A percentile compares a stretch with the other conserved stretches of the same genome.
These are phyloP conservation scores for Penicillium sp. DNA, from an alignment of 2,329 filamentous ascomycete genomes.

Conservation along the genomic window DNA sequence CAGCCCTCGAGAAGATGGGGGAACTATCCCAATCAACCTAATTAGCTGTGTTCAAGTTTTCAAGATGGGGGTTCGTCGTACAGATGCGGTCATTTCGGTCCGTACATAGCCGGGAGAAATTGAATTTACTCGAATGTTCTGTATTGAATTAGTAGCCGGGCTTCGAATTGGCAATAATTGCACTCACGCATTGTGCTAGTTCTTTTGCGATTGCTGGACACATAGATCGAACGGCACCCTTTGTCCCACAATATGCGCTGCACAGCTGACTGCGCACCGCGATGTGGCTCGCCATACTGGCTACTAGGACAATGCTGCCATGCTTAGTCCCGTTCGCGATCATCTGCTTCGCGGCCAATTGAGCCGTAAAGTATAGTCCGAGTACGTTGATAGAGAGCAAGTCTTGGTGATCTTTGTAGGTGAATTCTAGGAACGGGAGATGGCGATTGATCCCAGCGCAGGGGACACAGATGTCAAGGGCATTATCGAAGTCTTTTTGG, in stretches of 20 bases:
- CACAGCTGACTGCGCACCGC: slow-evolving; percentile 52
- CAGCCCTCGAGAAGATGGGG: slow-evolving; percentile 51
- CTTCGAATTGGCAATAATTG: background rate
- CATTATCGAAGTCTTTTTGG: slow-evolving; percentile 36
- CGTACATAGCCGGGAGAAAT: slow-evolving; percentile 44
- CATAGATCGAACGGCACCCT: slow-evolving; percentile 52
- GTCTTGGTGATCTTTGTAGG: slow-evolving; percentile 44
- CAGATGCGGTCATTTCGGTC: slow-evolving; percentile 36
- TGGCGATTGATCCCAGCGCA: slow-evolving; percentile 51
- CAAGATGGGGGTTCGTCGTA: slow-evolving; percentile 5
- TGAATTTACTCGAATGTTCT: slow-evolving; percentile 46
- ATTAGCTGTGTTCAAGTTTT: background rate
- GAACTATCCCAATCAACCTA: slow-evolving; percentile 30
- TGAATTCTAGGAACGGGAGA: slow-evolving; percentile 47
- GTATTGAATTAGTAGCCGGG: background rate
- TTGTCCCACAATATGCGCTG: slow-evolving; percentile 51
- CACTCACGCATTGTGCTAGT: slow-evolving; percentile 38
- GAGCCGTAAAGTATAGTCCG: slow-evolving; percentile 50
- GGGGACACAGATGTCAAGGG: slow-evolving; percentile 47
- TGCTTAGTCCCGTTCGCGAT: slow-evolving; percentile 52
- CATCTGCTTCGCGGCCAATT: slow-evolving; percentile 54
- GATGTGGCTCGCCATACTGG: slow-evolving; percentile 55
- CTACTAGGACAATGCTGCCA: slow-evolving; percentile 56
- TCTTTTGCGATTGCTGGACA: slow-evolving; percentile 51
- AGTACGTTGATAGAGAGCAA: slow-evolving; percentile 48